Base-by-base conservation (phyloP, 768 basidiomycete species). In the Piloderma croceum region DNA sequence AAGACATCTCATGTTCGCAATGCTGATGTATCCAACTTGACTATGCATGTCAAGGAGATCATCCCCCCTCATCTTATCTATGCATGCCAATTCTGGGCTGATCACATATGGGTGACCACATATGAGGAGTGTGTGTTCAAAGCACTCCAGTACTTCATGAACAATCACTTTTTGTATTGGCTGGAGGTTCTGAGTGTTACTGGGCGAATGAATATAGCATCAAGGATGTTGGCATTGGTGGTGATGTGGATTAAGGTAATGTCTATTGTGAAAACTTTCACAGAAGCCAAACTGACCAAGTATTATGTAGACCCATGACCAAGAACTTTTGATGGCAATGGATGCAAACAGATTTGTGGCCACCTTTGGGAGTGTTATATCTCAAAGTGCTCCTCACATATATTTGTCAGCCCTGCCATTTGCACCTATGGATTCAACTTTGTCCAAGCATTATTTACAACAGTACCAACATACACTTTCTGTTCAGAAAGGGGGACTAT, bases 31-130 rank as follows among this genome's bases (percentile, higher is more conserved):
- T 40, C 36, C 1, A 51, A 59, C 39, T 44, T 64, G 6, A 32
- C 44, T 17, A 11, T 17, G 1, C 50, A 50, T 10, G 45, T 59
- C 7, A 24, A 50, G 24, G 36, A 47, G 12, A 40, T 41, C 32
- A 60, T 65, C 29, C 42, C 57, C 2, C 21, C 42, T 7, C 44
- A 57, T 37, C 39, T 67, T 11, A 44, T 39, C 2, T 67, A 65
- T 49, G 43, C 59, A 6, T 59, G 54, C 41, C 41, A 49, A 17
- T 64, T 59, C 42, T 63, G 61, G 61, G 54, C 43, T 1, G 42
- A 53, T 32, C 64, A 67, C 44, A 33, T 64, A 5, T 15, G 27
- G 2, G 38, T 34, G 7, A 35, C 43, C 6, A 18, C 35, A n/a
- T 34, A 34, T 24, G 18, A 13, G 2, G 22, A 19, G 19, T 7